phyloP scores from a whole-genome alignment of 495 filamentous ascomycete genomes.

The Penicillium roqueforti region DNA sequence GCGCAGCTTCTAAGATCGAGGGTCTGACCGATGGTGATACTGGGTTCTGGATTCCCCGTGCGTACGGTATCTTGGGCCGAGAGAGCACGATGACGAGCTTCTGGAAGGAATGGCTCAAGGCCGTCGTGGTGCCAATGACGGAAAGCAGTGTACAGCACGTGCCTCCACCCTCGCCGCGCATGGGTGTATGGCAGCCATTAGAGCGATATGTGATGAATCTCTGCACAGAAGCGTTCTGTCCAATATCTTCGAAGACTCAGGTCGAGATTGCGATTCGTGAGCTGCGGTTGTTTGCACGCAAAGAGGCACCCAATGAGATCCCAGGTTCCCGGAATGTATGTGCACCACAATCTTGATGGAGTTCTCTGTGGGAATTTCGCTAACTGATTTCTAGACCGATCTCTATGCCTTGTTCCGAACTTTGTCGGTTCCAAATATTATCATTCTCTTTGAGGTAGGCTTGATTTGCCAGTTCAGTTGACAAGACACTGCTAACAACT shows the following conservation, averaged over 20 bases:
- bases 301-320: slow-evolving; percentile 90
- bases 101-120: slow-evolving; percentile 98
- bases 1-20: slow-evolving; percentile 94
- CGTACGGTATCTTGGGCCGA: slow-evolving; percentile 88
- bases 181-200: slow-evolving; percentile 94
- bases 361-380: slow-evolving; percentile 7
- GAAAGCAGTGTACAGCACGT: slow-evolving; percentile 79
- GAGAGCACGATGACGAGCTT: slow-evolving; percentile 82
- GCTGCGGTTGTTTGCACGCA: slow-evolving; percentile 83
- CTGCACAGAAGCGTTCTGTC: slow-evolving; percentile 90
- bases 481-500: slow-evolving; percentile 6
- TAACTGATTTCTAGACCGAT: slow-evolving; percentile 57
- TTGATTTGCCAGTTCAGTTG: background rate
- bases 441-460: slow-evolving; percentile 74
- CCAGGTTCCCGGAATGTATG: slow-evolving; percentile 76
- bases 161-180: slow-evolving; percentile 79
- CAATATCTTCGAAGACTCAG: slow-evolving; percentile 88
- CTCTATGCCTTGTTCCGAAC: slow-evolving; percentile 89
- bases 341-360: background rate
- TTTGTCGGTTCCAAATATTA: slow-evolving; percentile 83
- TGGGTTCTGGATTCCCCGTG: slow-evolving; percentile 92
- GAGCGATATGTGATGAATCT: slow-evolving; percentile 98
- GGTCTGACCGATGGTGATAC: slow-evolving; percentile 94
- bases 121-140: slow-evolving; percentile 89
- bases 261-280: slow-evolving; percentile 90